Base-by-base conservation (phyloP, 2,329 filamentous ascomycete species). In the Talaromyces piceae region DNA sequence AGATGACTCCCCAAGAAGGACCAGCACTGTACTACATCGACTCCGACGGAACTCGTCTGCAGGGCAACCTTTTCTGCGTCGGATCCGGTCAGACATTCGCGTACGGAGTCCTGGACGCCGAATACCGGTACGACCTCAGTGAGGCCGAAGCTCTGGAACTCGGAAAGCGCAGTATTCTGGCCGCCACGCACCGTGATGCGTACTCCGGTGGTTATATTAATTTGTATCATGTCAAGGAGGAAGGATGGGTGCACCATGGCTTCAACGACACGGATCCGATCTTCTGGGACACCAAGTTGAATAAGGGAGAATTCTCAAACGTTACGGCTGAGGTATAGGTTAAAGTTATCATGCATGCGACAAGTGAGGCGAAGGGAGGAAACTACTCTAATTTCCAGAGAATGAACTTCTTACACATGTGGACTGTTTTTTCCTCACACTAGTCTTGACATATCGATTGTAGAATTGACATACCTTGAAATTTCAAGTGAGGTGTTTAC, bases 1-100 rank as follows among this genome's bases (percentile, higher is more conserved):
- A 69, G 67, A 64, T 70, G 57, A 70, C 67, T 11, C 86, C 88
- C 60, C 86, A 91, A 73, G 91, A 97, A 78, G 93, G 93, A 9
- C 93, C 93, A 23, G 93, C 93, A 37, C 86, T 98, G 55, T 98
- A 98, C 82, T 98, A 98, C 76, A 94, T 98, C 73, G 93, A 98
- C 77, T 91, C 86, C 58, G 93, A 98, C 74, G 93, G 93, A 67
- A 97, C 93, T 20, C 82, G 93, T 49, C 80, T 98, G 54, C 76
- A 88, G 18, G 93, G 93, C 45, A 96, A 98, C 77, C 79, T 98
- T 56, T 98, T 98, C 79, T 98, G 93, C 71, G 93, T 98, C 56
- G 93, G 93, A 47, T 95, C 89, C 47, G 93, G 93, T 67, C 93
- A 98, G 79, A 98, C 93, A 1, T 98, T 98, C 69, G 93, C 93